Conservation (phyloP, 1,284 basidiomycete species). For the Pseudozyma tsukubaensis region DNA sequence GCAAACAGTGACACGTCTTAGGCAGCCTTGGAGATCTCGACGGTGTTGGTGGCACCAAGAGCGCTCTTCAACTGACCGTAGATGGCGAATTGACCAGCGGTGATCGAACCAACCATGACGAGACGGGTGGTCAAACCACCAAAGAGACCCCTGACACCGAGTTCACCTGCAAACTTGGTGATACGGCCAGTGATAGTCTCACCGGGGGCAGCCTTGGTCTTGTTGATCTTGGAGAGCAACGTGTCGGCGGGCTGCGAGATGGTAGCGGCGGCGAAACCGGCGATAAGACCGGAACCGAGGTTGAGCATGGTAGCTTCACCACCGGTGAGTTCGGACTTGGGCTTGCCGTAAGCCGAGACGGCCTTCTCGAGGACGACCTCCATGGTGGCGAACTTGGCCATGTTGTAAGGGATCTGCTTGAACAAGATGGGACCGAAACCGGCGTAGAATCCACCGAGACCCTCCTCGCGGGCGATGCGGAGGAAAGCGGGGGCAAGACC, state of each 20-base stretch:
- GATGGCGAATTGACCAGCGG: constrained; percentile 72
- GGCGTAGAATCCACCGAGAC: constrained; percentile 68
- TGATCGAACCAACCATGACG: constrained; percentile 71
- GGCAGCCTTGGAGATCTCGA: constrained; percentile 63
- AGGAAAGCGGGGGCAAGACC: constrained; percentile 66
- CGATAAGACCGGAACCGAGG: constrained; percentile 67
- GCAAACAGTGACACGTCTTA: neutral
- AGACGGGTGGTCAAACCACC: constrained; percentile 71
- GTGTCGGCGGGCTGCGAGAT: constrained; percentile 69
- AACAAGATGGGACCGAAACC: constrained; percentile 71
- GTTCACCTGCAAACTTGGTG: constrained; percentile 71
- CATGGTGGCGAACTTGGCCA: constrained; percentile 72
- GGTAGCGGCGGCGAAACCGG: constrained; percentile 68
- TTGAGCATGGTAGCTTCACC: constrained; percentile 62
- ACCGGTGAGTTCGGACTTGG: constrained; percentile 71
- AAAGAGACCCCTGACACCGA: constrained; percentile 73
- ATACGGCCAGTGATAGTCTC: constrained; percentile 72
- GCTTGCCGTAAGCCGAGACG: constrained; percentile 71
- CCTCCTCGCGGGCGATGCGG: constrained; percentile 65
- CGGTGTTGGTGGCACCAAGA: constrained; percentile 71
- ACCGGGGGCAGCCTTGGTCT: constrained; percentile 73
- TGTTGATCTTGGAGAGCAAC: constrained; percentile 74
- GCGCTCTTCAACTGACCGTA: constrained; percentile 72
- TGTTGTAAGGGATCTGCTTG: constrained; percentile 69
- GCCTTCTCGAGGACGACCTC: constrained; percentile 71